Evolutionary conservation across 768 basidiomycete genomes (phyloP).

Genomic region (Hypholoma fasciculare): DNA sequence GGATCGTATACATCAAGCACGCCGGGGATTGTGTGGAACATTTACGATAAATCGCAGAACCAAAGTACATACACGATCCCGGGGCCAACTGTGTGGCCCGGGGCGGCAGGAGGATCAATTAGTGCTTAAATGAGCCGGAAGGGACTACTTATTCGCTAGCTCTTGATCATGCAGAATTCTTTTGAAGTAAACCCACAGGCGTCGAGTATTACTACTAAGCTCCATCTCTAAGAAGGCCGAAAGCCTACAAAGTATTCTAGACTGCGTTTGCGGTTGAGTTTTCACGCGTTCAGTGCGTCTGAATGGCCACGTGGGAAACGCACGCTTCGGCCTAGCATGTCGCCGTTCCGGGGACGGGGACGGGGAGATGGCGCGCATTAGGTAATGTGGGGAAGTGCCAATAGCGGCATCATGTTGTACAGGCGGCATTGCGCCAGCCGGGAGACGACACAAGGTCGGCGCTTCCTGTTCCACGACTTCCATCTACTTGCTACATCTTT

Average conservation of each 20-base stretch:
- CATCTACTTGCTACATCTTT: neutral
- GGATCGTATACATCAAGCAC: conserved; percentile 28
- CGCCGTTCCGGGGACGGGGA: neutral
- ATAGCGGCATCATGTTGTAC: neutral
- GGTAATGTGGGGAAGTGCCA: conserved; percentile 7
- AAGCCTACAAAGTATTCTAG: too few relatives aligned
- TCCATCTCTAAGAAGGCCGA: too few relatives aligned
- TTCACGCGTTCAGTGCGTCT: neutral
- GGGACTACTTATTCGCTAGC: too few relatives aligned
- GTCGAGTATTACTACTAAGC: neutral
- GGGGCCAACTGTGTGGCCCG: conserved; percentile 32
- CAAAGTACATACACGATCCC: conserved; percentile 27
- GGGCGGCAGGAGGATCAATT: conserved; percentile 25
- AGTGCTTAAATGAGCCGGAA: neutral
- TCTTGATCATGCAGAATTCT: too few relatives aligned
- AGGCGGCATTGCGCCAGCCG: neutral
- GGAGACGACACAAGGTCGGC: neutral
- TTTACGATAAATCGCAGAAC: conserved; percentile 22
- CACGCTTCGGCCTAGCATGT: neutral
- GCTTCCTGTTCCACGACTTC: conserved; percentile 4
- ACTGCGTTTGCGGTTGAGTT: too few relatives aligned
- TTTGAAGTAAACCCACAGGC: neutral
- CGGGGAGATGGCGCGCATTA: neutral
- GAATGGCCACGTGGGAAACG: neutral
- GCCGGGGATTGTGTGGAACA: conserved; percentile 33